Conservation (phyloP, 768 basidiomycete genomes). For the Serpula lacrymans region DNA sequence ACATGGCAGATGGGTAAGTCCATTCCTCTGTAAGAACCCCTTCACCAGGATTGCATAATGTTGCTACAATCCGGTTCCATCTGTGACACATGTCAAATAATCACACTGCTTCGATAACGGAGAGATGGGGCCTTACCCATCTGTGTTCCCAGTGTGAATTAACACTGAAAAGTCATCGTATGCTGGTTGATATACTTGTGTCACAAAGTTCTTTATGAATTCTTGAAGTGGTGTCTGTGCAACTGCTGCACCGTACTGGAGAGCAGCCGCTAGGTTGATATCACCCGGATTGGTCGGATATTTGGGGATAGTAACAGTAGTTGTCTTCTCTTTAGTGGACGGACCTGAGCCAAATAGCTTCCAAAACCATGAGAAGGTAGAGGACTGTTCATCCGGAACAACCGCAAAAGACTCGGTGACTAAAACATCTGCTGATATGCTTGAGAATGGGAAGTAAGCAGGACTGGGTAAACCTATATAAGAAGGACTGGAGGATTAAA, state of each 20-base stretch:
- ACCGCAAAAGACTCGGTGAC: conserved; percentile 48
- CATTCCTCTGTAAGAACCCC: conserved; percentile 61
- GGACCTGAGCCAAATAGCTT: conserved; percentile 40
- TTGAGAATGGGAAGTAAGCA: conserved; percentile 67
- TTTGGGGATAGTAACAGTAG: conserved; percentile 57
- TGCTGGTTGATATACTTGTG: conserved; percentile 49
- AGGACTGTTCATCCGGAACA: conserved; percentile 17
- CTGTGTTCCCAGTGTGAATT: conserved; percentile 67
- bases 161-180: conserved; percentile 59
- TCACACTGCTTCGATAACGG: too few relatives aligned
- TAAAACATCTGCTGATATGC: conserved; percentile 53
- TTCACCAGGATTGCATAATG: conserved; percentile 67
- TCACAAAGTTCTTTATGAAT: conserved; percentile 27
- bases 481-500: not conserved
- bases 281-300: conserved; percentile 42
- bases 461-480: conserved; percentile 59
- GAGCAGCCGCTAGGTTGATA: conserved; percentile 56
- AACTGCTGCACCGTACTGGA: conserved; percentile 58
- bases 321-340: conserved; percentile 39
- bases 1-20: conserved; percentile 66
- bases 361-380: conserved; percentile 57
- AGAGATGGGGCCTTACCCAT: conserved; percentile 38
- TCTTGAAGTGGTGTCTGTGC: conserved; percentile 27
- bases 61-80: conserved; percentile 54
- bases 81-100: conserved; percentile 21